These are phyloP conservation scores for Blumeriella jaapii DNA, from an alignment of 2,329 filamentous ascomycete genomes.

Conservation along the genomic window DNA sequence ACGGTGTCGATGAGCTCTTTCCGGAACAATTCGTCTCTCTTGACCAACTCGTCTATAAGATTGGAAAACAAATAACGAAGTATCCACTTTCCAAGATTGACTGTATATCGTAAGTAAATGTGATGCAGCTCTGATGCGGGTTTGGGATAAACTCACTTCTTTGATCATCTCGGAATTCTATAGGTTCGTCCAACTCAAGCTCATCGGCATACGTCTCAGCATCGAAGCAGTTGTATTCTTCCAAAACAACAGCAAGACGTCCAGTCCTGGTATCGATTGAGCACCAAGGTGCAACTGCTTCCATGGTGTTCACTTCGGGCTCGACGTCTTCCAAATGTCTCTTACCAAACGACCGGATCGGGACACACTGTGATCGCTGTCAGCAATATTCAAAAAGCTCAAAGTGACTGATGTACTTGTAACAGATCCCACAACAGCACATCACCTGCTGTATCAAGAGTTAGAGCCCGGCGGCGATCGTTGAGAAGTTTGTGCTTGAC, in stretches of 20 bases:
- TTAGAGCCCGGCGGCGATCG: conserved; percentile 79
- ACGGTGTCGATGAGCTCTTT: conserved; percentile 51
- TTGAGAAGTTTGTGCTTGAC: conserved; percentile 90
- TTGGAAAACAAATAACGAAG: conserved; percentile 83
- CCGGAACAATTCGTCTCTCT: conserved; percentile 65
- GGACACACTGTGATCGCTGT: conserved; percentile 51
- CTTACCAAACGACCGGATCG: conserved; percentile 87
- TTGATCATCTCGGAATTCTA: conserved; percentile 85
- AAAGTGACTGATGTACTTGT: conserved; percentile 41
- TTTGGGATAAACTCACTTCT: conserved; percentile 50
- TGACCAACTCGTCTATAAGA: conserved; percentile 82
- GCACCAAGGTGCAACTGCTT: conserved; percentile 92
- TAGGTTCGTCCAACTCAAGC: conserved; percentile 57
- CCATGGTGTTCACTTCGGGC: conserved; percentile 71
- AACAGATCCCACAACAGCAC: conserved; percentile 92
- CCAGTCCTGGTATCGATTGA: conserved; percentile 89
- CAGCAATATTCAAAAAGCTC: conserved; percentile 17
- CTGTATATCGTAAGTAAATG: conserved; percentile 35
- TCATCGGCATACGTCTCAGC: conserved; percentile 96
- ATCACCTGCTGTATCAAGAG: conserved; percentile 88
- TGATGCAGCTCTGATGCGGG: not conserved
- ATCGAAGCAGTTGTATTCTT: conserved; percentile 94
- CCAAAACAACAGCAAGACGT: conserved; percentile 77
- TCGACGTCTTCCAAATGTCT: conserved; percentile 87
- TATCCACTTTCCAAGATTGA: conserved; percentile 96